These are phyloP conservation scores for Fusarium sp. DNA, from an alignment of 2,329 filamentous ascomycete genomes.

Conservation along the genomic window DNA sequence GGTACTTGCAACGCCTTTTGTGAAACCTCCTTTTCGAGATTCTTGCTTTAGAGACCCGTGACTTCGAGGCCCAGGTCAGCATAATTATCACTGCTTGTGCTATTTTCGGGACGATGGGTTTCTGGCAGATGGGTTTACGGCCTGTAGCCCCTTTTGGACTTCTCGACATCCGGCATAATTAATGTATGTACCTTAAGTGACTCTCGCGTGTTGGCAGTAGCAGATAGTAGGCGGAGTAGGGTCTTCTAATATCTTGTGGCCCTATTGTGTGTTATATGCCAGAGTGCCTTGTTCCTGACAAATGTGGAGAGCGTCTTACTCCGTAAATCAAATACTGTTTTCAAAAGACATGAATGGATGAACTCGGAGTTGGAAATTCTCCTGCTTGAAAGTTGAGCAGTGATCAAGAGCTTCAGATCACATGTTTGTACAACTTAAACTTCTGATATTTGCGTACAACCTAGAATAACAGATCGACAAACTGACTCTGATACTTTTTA, in stretches of 20 bases:
- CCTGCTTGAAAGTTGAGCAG: background rate
- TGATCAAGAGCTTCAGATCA: background rate
- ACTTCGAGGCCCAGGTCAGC: slow-evolving; percentile 2
- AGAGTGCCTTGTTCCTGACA: background rate
- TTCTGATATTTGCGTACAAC: no score
- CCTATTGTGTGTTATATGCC: background rate
- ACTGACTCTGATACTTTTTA: background rate
- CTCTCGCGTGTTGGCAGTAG: background rate
- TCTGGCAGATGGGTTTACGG: background rate
- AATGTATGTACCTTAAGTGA: no score
- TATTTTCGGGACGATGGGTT: background rate
- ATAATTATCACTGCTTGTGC: background rate
- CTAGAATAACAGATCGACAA: background rate
- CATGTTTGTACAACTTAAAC: background rate
- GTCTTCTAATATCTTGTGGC: background rate
- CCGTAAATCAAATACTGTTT: background rate
- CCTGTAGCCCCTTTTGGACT: background rate
- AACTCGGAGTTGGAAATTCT: background rate
- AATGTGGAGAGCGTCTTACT: background rate
- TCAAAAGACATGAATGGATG: background rate
- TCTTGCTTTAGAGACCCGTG: slow-evolving; percentile 24
- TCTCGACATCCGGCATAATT: background rate
- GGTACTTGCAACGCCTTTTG: background rate
- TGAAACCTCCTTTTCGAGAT: background rate
- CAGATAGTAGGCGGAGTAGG: background rate